Evolutionary conservation across 345 rosid species (phyloP).

Genomic region (Combretum micranthum): DNA sequence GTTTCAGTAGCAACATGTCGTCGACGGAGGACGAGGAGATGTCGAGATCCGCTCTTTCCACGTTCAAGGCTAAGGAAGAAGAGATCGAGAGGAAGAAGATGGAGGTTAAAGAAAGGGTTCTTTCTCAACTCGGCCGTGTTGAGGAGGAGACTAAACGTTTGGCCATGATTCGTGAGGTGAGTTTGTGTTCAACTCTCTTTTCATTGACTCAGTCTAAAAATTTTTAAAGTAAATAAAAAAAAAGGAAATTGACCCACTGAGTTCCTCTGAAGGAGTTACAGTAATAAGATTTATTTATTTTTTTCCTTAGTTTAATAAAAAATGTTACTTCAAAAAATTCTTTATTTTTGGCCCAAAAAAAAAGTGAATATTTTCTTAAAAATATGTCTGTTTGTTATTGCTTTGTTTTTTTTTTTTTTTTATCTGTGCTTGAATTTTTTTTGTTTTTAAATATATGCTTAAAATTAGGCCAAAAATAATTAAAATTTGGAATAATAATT

Average conservation of each 20-base stretch:
- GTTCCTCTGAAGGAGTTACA: no score
- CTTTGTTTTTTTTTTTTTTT: no score
- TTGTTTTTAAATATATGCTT: background rate
- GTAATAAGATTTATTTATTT: no score
- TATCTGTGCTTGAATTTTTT: no score
- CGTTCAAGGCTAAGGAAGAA: slow-evolving; percentile 80
- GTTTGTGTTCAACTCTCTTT: no score
- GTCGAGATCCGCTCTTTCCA: slow-evolving; percentile 73
- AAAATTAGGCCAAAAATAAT: background rate
- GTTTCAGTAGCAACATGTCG: slow-evolving; percentile 82
- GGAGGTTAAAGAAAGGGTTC: slow-evolving; percentile 78
- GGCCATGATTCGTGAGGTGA: slow-evolving; percentile 81
- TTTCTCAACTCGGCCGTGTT: slow-evolving; percentile 74
- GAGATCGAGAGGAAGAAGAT: slow-evolving; percentile 77
- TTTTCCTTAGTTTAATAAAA: no score
- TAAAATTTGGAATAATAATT: background rate
- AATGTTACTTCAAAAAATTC: no score
- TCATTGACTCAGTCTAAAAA: no score
- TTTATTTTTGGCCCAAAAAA: no score
- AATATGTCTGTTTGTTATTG: background rate
- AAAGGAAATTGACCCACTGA: no score
- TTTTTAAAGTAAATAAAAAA: no score
- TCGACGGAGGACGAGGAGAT: slow-evolving; percentile 81
- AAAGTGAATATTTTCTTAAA: no score
- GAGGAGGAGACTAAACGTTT: slow-evolving; percentile 75